Percentiles rank a stretch among this genome's conserved stretches.
Conservation (phyloP, 2,329 filamentous ascomycete species). For the Phoma herbarum region DNA sequence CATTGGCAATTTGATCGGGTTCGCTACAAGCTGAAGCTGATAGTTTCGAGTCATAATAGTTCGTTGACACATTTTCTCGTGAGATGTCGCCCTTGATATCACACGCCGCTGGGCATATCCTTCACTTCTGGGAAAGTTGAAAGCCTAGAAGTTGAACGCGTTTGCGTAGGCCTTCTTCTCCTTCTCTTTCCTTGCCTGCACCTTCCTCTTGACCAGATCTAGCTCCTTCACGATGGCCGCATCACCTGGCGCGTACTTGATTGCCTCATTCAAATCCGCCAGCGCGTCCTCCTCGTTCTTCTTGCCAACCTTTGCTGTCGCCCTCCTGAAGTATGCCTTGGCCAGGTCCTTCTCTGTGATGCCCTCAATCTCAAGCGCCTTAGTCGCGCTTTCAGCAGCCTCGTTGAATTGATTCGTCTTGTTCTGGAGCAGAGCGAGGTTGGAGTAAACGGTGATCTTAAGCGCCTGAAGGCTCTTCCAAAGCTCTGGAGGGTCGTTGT, state of each 20-base stretch:
- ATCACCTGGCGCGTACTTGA: conserved; percentile 69
- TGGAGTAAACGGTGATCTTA: conserved; percentile 87
- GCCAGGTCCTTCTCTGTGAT: conserved; percentile 79
- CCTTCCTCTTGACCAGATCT: conserved; percentile 77
- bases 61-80: neutral
- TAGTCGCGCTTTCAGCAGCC: conserved; percentile 72
- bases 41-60: neutral
- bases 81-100: neutral
- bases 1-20: neutral
- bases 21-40: neutral
- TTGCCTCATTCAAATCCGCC: conserved; percentile 55
- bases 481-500: conserved; percentile 74
- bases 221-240: conserved; percentile 78
- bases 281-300: conserved; percentile 85
- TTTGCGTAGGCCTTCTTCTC: conserved; percentile 94
- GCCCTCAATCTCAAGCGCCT: conserved; percentile 72
- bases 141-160: conserved; percentile 69
- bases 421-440: conserved; percentile 83
- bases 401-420: conserved; percentile 79
- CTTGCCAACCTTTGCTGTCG: conserved; percentile 74
- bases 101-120: neutral
- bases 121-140: neutral
- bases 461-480: conserved; percentile 74
- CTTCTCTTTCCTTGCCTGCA: conserved; percentile 78
- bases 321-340: conserved; percentile 88